A percentile compares a stretch with the other conserved stretches of the same genome.
phyloP scores from a whole-genome alignment of 371 early-diverging fungal genomes.

The Mortierella sp. region DNA sequence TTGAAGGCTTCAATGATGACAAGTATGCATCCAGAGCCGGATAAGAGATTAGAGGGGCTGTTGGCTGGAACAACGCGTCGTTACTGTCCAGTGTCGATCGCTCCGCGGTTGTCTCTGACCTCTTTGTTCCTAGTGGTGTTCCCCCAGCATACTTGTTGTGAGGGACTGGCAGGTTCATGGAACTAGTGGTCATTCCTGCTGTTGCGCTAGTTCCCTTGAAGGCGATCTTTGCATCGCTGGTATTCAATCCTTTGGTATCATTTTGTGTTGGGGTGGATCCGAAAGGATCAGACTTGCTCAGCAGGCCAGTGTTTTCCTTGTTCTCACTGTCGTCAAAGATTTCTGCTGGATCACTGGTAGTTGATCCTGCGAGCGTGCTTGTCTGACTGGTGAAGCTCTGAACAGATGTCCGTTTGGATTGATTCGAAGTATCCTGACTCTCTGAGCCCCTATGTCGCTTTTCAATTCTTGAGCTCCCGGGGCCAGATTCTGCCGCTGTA shows the following conservation, averaged over 20 bases:
- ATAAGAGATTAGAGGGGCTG: slow-evolving; percentile 34
- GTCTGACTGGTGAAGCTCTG: slow-evolving; percentile 21
- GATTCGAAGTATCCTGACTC: neutral
- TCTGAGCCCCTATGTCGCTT: too few relatives aligned
- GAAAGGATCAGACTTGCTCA: neutral
- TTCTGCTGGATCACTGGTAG: slow-evolving; percentile 12
- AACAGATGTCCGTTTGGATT: slow-evolving; percentile 23
- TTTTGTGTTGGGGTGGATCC: neutral
- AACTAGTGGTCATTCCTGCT: too few relatives aligned
- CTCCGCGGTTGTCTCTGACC: slow-evolving; percentile 23
- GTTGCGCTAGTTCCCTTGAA: too few relatives aligned
- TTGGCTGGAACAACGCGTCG: slow-evolving; percentile 39
- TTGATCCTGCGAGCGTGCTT: slow-evolving; percentile 11
- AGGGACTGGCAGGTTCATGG: neutral
- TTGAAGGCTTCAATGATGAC: slow-evolving; percentile 30
- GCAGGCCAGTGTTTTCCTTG: slow-evolving; percentile 19
- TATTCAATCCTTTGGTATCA: neutral
- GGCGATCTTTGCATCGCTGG: neutral
- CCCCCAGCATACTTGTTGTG: slow-evolving; percentile 25
- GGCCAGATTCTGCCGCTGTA: too few relatives aligned
- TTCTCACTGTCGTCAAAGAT: slow-evolving; percentile 24
- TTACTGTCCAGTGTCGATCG: slow-evolving; percentile 31
- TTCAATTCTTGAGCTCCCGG: too few relatives aligned
- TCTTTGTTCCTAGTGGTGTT: slow-evolving; percentile 41
- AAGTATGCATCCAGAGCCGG: slow-evolving; percentile 48